These are phyloP conservation scores for Colletotrichum horii DNA, from an alignment of 2,329 filamentous ascomycete genomes.

Conservation along the genomic window DNA sequence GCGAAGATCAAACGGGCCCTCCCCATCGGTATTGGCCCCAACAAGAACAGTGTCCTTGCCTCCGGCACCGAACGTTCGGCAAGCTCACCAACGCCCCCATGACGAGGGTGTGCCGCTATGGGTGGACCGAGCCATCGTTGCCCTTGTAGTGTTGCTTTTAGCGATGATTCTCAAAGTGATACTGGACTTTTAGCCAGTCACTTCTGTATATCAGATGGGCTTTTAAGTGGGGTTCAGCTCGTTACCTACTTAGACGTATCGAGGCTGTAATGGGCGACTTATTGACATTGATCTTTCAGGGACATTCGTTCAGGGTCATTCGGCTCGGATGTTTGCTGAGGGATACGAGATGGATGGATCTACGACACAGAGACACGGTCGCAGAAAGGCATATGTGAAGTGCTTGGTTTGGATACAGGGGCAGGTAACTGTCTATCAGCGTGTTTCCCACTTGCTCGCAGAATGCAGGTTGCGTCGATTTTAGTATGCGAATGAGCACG, in stretches of 20 bases:
- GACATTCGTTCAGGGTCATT: too few species aligned
- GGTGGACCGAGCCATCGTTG: conserved; percentile 82
- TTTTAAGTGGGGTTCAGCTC: not conserved
- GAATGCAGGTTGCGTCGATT: not conserved
- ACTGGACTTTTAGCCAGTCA: conserved; percentile 29
- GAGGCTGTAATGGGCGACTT: not conserved
- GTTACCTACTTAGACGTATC: not conserved
- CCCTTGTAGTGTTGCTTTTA: conserved; percentile 70
- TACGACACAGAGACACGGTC: not conserved
- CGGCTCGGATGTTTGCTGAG: not conserved
- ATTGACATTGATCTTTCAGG: not conserved
- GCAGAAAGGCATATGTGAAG: not conserved
- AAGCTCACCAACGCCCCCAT: conserved; percentile 3
- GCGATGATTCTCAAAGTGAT: conserved; percentile 71
- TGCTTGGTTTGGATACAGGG: not conserved
- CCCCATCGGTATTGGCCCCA: conserved; percentile 29
- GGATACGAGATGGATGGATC: not conserved
- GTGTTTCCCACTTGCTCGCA: not conserved
- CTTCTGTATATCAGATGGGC: not conserved
- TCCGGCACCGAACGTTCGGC: conserved; percentile 15
- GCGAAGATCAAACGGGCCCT: conserved; percentile 18
- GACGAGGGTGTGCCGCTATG: conserved; percentile 68
- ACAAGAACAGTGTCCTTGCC: conserved; percentile 32
- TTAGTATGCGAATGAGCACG: not conserved
- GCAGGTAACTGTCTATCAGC: not conserved